A percentile compares a stretch with the other conserved stretches of the same genome.
Evolutionary conservation across 768 basidiomycete genomes (phyloP).

Genomic region (Royoungia palumana): DNA sequence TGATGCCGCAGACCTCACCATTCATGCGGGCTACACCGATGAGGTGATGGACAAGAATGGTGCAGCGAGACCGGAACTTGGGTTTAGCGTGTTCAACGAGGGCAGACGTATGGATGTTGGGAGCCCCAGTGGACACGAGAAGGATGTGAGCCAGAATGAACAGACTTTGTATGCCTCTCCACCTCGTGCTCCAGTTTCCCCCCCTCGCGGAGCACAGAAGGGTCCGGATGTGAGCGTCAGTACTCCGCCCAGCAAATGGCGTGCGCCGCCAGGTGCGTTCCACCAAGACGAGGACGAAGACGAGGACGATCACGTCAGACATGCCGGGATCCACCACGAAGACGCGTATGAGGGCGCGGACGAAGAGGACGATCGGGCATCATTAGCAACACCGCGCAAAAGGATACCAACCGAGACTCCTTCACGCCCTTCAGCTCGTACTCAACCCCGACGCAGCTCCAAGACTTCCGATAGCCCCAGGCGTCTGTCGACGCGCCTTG

Average conservation of each 20-base stretch:
- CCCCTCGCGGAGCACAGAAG: constrained; percentile 9
- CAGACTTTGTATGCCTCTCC: constrained; percentile 3
- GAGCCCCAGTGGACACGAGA: not conserved
- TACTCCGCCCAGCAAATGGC: constrained; percentile 21
- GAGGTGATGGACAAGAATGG: constrained; percentile 9
- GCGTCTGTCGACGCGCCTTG: not conserved
- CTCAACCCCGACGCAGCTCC: constrained; percentile 8
- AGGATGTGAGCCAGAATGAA: not conserved
- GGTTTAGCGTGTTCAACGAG: constrained; percentile 22
- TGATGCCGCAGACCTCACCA: constrained; percentile 16
- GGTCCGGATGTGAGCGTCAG: constrained; percentile 11
- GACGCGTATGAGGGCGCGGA: constrained; percentile 24
- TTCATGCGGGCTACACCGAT: constrained; percentile 7
- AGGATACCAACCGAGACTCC: constrained; percentile 12
- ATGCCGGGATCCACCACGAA: constrained; percentile 11
- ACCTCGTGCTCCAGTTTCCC: constrained; percentile 9
- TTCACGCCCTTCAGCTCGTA: constrained; percentile 8
- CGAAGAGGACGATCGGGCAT: constrained; percentile 7
- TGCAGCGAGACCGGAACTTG: constrained; percentile 5
- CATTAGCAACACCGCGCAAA: constrained; percentile 11
- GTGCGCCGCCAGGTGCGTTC: constrained; percentile 47
- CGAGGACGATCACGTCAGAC: constrained; percentile 8
- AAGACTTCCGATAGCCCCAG: not conserved
- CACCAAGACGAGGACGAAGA: constrained; percentile 39
- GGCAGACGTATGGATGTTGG: constrained; percentile 2